These are phyloP conservation scores for Penicillium cinerascens DNA, from an alignment of 495 filamentous ascomycete species.

Conservation along the genomic window DNA sequence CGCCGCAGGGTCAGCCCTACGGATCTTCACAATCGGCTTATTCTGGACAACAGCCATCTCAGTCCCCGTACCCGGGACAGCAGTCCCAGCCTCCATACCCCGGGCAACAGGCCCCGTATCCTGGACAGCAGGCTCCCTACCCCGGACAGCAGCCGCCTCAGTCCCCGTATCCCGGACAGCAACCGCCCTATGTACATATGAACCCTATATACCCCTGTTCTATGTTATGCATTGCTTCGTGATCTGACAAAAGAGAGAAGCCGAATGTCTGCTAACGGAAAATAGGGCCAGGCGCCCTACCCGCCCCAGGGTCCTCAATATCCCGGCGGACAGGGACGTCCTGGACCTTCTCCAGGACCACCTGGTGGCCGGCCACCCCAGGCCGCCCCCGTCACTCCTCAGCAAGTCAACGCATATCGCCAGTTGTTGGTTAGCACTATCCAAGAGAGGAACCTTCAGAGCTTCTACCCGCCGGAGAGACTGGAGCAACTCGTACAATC, in stretches of 20 bases:
- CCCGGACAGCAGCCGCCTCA: constrained; percentile 12
- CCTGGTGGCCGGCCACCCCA: constrained; percentile 26
- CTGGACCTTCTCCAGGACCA: constrained; percentile 30
- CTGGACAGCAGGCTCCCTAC: constrained; percentile 24
- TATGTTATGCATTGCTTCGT: constrained; percentile 9
- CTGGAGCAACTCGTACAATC: constrained; percentile 36
- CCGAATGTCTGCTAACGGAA: constrained; percentile 15
- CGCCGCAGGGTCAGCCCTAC: constrained; percentile 5
- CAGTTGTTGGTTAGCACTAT: constrained; percentile 51
- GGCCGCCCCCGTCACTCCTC: constrained; percentile 38
- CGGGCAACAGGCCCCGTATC: constrained; percentile 4
- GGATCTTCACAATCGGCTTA: constrained; percentile 7
- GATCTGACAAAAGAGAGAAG: background rate
- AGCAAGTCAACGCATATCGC: constrained; percentile 50
- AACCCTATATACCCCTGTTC: constrained; percentile 12
- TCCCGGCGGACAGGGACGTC: constrained; percentile 27
- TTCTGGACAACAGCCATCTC: constrained; percentile 11
- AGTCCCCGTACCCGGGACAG: constrained; percentile 2
- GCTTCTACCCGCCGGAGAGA: constrained; percentile 51
- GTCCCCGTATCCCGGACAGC: constrained; percentile 7
- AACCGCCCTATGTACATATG: constrained; percentile 31
- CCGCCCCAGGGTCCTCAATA: constrained; percentile 35
- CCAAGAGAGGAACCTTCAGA: constrained; percentile 55
- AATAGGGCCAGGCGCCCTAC: constrained; percentile 23
- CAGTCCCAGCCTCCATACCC: constrained; percentile 10